Percentiles rank a stretch among this genome's conserved stretches.
Evolutionary conservation across 2,329 filamentous ascomycete species (phyloP).

Genomic region (Clonostachys chloroleuca): DNA sequence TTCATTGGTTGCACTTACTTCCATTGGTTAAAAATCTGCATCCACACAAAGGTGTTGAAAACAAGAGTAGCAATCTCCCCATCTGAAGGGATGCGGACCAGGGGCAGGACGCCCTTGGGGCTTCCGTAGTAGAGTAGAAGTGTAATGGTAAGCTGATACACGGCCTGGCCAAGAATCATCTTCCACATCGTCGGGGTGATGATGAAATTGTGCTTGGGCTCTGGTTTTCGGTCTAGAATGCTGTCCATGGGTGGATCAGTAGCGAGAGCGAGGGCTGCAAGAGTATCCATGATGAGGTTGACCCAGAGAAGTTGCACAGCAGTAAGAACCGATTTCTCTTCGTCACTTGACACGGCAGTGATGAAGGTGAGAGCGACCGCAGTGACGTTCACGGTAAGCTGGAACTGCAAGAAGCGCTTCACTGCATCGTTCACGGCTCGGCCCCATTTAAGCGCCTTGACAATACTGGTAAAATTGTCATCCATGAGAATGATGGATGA

Average conservation of each 20-base stretch:
- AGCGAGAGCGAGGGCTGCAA: constrained; percentile 82
- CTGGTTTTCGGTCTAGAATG: constrained; percentile 72
- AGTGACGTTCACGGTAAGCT: constrained; percentile 87
- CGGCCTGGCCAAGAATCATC: constrained; percentile 91
- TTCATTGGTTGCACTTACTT: constrained; percentile 55
- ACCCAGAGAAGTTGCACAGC: constrained; percentile 95
- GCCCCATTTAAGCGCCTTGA: constrained; percentile 79
- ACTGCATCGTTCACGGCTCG: constrained; percentile 73
- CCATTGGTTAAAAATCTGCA: constrained; percentile 98
- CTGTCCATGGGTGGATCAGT: constrained; percentile 85
- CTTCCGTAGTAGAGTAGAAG: constrained; percentile 79
- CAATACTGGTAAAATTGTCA: constrained; percentile 83
- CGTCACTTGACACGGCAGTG: constrained; percentile 68
- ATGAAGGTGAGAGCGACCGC: constrained; percentile 86
- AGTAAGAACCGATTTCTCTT: constrained; percentile 72
- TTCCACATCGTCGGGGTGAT: constrained; percentile 98
- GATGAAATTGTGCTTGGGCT: constrained; percentile 50
- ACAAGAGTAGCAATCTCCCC: constrained; percentile 72
- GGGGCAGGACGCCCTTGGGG: constrained; percentile 39
- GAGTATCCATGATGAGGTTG: constrained; percentile 96
- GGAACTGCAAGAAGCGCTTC: constrained; percentile 73
- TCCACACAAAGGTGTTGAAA: constrained; percentile 99
- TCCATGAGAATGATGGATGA: constrained; percentile 86
- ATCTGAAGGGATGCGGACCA: constrained; percentile 32
- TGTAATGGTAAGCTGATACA: constrained; percentile 80